Evolutionary conservation across 768 basidiomycete genomes (phyloP), one percentile per base, ranked within the genome.

Genomic region (Lanmaoa rubissima): DNA sequence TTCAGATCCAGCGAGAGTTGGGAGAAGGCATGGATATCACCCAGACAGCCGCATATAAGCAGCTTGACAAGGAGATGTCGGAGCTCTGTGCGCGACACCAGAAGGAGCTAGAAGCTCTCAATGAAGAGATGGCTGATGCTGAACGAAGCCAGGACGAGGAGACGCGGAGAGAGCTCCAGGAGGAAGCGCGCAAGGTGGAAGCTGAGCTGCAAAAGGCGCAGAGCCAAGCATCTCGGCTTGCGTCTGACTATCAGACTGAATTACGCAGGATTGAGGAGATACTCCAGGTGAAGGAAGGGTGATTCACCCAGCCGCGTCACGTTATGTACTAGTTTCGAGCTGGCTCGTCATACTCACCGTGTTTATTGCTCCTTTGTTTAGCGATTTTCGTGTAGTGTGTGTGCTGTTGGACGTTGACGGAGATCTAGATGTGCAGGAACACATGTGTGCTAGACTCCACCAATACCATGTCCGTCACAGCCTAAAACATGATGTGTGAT

Each of bases 1-100:
- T 86, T 9, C 78, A 74, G 31, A 83, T 86, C 39, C 85, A 85
- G 62, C 67, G 73, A 9, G 84, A 87, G 58, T 70, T 85, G 14
- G 77, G 77, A 34, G 73, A 78, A 49, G 71, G 76, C 8, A 71
- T 78, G 40, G 74, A 78, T 32, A 76, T 85, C 38, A 72, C 76
- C n/a, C 73, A 85, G 58, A 84, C 85, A 0, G 72, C 73, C 1
- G 85, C 84, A 6, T 82, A 78, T 10, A 74, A 63, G 39, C 83
- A 83, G 59, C 73, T 86, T 7, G 76, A 77, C 51, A 73, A 72
- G 38, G 82, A 83, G 53, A 69, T 83, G 11, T 73, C 74, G 50
- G 78, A 77, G 40, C 77, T 81, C 57, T 73, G 73, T n/a, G 66
- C 74, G 51, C 72, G 75, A 34, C 78, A 81, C 60, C 65, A 73